Conservation (phyloP, 805 yeast species). For the Limtongia smithiae region DNA sequence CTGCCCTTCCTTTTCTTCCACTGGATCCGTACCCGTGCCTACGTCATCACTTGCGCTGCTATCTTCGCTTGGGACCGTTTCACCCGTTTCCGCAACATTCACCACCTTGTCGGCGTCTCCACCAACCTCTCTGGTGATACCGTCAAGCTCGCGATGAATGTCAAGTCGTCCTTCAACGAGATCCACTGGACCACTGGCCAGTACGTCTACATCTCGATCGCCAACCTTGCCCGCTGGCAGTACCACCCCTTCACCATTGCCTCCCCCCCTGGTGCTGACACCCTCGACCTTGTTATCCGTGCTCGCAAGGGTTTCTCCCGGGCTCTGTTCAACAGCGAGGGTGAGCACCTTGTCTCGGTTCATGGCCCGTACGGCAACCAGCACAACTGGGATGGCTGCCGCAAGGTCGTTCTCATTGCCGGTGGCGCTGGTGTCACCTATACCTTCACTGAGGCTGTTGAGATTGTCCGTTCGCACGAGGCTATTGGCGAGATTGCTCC, state of each 20-base stretch:
- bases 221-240: conserved; percentile 26
- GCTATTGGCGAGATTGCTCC: conserved; percentile 22
- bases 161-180: conserved; percentile 24
- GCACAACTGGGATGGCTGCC: conserved; percentile 26
- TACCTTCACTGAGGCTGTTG: conserved; percentile 32
- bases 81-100: conserved; percentile 24
- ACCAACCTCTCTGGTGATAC: conserved; percentile 26
- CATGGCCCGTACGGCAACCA: conserved; percentile 27
- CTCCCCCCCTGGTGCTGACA: conserved; percentile 29
- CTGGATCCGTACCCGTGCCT: conserved; percentile 27
- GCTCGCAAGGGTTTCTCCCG: conserved; percentile 36
- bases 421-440: conserved; percentile 38
- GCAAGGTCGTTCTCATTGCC: conserved; percentile 32
- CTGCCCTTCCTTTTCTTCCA: conserved; percentile 28
- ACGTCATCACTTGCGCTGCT: conserved; percentile 28
- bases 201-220: conserved; percentile 27
- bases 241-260: conserved; percentile 30
- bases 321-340: conserved; percentile 20
- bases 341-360: conserved; percentile 27
- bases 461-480: conserved; percentile 18
- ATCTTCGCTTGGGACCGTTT: conserved; percentile 28
- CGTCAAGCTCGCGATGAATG: conserved; percentile 27
- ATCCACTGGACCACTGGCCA: conserved; percentile 31
- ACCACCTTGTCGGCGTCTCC: conserved; percentile 25
- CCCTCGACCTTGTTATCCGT: conserved; percentile 33